Conservation (phyloP, 176 grass and related monocot genomes). For the Secale cereale region DNA sequence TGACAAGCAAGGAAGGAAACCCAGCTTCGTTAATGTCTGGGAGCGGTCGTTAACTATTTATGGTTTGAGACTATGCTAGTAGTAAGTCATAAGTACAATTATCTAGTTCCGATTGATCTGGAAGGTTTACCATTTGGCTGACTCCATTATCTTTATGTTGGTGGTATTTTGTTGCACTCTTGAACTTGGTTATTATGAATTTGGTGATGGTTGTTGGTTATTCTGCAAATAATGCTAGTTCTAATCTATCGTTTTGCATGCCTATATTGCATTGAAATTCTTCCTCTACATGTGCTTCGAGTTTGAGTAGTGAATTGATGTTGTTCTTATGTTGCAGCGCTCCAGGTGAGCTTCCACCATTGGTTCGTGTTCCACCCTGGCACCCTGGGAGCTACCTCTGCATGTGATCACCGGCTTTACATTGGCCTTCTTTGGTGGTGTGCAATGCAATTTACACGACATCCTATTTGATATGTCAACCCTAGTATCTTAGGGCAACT, state of each 20-base stretch:
- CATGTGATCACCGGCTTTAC: no score
- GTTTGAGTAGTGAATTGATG: no score
- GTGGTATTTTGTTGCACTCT: neutral
- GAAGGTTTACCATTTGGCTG: slow-evolving; percentile 16
- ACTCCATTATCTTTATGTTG: neutral
- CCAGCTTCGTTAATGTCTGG: neutral
- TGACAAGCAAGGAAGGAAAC: neutral
- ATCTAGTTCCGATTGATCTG: neutral
- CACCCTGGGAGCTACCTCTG: no score
- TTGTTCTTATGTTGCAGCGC: neutral
- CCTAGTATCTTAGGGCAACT: no score
- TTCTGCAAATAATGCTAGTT: neutral
- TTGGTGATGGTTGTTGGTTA: neutral
- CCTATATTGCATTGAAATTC: neutral
- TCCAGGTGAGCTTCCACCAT: neutral
- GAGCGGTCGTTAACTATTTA: slow-evolving; percentile 3
- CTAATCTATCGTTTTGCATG: neutral
- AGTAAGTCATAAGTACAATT: neutral
- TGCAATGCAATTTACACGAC: neutral
- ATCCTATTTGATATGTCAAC: neutral
- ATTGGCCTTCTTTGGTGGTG: neutral
- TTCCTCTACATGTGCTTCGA: neutral
- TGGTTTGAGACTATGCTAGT: neutral
- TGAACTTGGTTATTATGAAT: neutral
- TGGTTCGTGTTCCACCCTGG: neutral